Evolutionary conservation across 164 flowering plant genomes (phyloP), one percentile per base, ranked within the genome.

Genomic region (Piper betle): DNA sequence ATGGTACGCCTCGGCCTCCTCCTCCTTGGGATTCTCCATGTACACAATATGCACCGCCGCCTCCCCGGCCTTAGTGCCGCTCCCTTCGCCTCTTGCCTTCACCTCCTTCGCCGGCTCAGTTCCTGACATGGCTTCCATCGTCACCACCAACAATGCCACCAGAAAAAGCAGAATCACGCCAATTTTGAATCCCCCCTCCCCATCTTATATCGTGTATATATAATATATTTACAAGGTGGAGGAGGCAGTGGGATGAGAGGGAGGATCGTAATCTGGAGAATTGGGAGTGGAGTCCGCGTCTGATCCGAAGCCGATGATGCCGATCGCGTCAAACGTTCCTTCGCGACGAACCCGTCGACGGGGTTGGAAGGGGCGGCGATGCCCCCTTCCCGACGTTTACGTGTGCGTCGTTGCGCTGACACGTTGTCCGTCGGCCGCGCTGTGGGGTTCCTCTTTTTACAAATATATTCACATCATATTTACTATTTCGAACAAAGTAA

Each of bases 41-140:
- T 86, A 86, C 12, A 86, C 71, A 55, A 88, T 88, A 65, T 88
- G 87, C 16, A 88, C 92, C 18, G 80, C 67, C 1, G 75, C 53
- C 13, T 63, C 63, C 8, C 43, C 53, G 40, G 39, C 59, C n/a
- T 4, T 40, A 37, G 17, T 39, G n/a, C 37, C n/a, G 0, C 33
- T 46, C 5, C 20, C 52, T 25, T 33, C 43, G 3, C 41, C 54
- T 2, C 70, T 25, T 2, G n/a, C 60, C 1, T 66, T 50, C 9
- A 39, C 55, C 4, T 68, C 37, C 0, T 62, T 74, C 39, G 80
- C 76, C 76, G 50, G 15, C 50, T 46, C 3, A 46, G 72, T 70
- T 50, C 18, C 39, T 7, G 69, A 59, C 9, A 8, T 2, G 9
- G 18, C 16, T 5, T 18, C 0, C 64, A 55, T 25, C 18, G 37